phyloP scores from a whole-genome alignment of 768 basidiomycete genomes.

The Tephrocybe sp. region DNA sequence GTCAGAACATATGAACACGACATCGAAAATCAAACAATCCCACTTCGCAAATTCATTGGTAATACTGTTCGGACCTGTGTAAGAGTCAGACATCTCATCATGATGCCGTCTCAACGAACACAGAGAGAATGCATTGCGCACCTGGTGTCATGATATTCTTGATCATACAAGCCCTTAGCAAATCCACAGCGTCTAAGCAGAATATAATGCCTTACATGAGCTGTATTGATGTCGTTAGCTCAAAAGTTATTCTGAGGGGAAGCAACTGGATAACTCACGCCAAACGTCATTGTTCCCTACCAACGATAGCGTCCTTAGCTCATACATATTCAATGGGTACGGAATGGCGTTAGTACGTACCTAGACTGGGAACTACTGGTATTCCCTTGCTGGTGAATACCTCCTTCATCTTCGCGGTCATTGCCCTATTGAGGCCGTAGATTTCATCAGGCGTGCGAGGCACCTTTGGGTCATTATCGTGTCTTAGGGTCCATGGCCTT shows the following conservation, averaged over 20 bases:
- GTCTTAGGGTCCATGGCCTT: constrained; percentile 41
- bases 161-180: constrained; percentile 16
- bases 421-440: constrained; percentile 65
- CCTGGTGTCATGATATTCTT: constrained; percentile 72
- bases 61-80: constrained; percentile 63
- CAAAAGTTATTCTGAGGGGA: constrained; percentile 7
- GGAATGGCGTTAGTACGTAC: constrained; percentile 35
- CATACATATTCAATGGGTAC: neutral
- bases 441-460: constrained; percentile 84
- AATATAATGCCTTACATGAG: constrained; percentile 48
- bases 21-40: constrained; percentile 25
- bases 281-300: constrained; percentile 93
- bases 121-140: constrained; percentile 18
- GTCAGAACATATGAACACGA: constrained; percentile 15
- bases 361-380: constrained; percentile 79
- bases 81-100: constrained; percentile 12
- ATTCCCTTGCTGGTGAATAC: constrained; percentile 72
- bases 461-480: constrained; percentile 80
- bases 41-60: constrained; percentile 71
- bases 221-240: constrained; percentile 31
- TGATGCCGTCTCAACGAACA: constrained; percentile 4
- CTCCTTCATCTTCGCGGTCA: constrained; percentile 69
- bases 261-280: constrained; percentile 54
- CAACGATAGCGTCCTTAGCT: neutral
- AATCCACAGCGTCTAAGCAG: constrained; percentile 6